phyloP scores from a whole-genome alignment of 306 rosid genomes.

The Cicer arietinum region DNA sequence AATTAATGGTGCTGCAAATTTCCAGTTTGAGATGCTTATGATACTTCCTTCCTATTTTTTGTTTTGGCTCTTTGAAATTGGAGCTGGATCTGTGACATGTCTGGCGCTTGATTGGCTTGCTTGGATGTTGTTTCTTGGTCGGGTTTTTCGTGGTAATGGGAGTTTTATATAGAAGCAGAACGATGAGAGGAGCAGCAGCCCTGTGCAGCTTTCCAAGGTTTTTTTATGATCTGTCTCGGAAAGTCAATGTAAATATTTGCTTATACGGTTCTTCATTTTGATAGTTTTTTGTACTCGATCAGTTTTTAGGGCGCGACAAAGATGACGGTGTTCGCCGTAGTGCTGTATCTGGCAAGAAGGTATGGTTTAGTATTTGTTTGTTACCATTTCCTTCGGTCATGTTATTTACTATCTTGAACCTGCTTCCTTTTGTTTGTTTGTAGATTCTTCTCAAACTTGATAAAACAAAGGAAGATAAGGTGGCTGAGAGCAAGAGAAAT shows the following conservation, averaged over 20 bases:
- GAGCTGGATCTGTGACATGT: slow-evolving; percentile 97
- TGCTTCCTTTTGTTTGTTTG: slow-evolving; percentile 19
- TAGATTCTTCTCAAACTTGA: slow-evolving; percentile 93
- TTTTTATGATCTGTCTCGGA: slow-evolving; percentile 35
- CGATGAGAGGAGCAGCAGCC: slow-evolving; percentile 70
- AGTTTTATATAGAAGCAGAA: slow-evolving; percentile 88
- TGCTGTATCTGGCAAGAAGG: slow-evolving; percentile 99
- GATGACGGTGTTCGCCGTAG: slow-evolving; percentile 90
- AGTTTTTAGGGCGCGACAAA: slow-evolving; percentile 88
- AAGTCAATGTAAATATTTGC: slow-evolving; percentile 8
- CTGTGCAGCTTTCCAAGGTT: slow-evolving; percentile 98
- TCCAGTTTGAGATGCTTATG: slow-evolving; percentile 62
- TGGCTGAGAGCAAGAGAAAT: slow-evolving; percentile 89
- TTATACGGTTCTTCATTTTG: slow-evolving; percentile 10
- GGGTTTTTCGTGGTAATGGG: slow-evolving; percentile 85
- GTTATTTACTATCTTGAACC: background rate
- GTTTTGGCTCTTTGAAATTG: slow-evolving; percentile 91
- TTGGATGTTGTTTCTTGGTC: slow-evolving; percentile 77
- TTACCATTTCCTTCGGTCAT: background rate
- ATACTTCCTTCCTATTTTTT: slow-evolving; percentile 73
- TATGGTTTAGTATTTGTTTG: slow-evolving; percentile 33
- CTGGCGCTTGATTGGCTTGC: slow-evolving; percentile 69
- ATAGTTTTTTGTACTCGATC: slow-evolving; percentile 42
- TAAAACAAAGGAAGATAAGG: slow-evolving; percentile 91
- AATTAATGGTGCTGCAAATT: background rate